Base-by-base conservation (phyloP, 495 filamentous ascomycete species). In the Talaromyces liani region DNA sequence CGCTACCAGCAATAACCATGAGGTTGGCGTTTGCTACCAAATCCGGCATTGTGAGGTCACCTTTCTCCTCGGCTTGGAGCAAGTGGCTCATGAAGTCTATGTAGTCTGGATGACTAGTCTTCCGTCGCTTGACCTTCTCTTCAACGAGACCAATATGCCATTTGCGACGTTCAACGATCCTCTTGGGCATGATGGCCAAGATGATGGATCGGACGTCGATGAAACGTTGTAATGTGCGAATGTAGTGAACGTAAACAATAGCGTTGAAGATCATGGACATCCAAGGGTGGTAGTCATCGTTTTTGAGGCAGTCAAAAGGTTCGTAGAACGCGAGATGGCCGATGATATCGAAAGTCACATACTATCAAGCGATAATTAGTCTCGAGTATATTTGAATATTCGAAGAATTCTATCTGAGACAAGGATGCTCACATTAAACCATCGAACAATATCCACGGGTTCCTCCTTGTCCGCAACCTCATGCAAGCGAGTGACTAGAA, bases 1-100 rank as follows among this genome's bases (percentile, higher is more conserved):
- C 84, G 18, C 75, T 77, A 12, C 84, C 84, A 16, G 82, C 85
- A 27, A 84, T 81, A 70, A 86, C 74, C 70, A 76, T 72, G 55
- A 74, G 71, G 58, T 69, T 68, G 6, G 74, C 61, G 31, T 73
- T 85, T 1, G 77, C 68, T 8, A 61, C 36, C 22, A 56, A 10
- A 56, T 56, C 53, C 53, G 53, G 53, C 53, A 56, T 14, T 14
- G 53, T 56, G 22, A 56, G 53, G 27, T 56, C n/a, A 2, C 53
- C 53, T 29, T 56, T 56, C 12, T 56, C 53, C 22, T 56, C 53
- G 10, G 53, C 53, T 31, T 56, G 53, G 6, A 56, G 53, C 22
- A 56, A 56, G 22, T 56, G 53, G 22, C 53, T 56, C 53, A 56
- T 56, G 27, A 56, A 56, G 24, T 56, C 53, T 9, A 56, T 56